A percentile compares a stretch with the other conserved stretches of the same genome.
phyloP scores from a whole-genome alignment of 345 rosid genomes.

The Populus deltoides region DNA sequence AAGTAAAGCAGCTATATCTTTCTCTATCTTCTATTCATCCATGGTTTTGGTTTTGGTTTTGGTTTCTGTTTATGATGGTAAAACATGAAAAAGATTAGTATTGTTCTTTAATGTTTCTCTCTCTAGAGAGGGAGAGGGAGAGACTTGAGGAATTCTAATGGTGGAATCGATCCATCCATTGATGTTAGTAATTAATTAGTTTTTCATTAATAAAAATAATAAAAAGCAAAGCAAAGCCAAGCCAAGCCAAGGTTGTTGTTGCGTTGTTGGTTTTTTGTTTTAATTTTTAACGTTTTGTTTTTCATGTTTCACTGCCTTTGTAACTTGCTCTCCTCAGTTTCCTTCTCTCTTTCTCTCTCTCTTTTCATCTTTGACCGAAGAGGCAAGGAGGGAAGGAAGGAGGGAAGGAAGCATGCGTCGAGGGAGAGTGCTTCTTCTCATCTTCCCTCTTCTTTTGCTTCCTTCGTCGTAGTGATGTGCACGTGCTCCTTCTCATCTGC shows the following conservation, averaged over 20 bases:
- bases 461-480: not conserved
- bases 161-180: not conserved
- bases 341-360: not conserved
- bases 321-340: not conserved
- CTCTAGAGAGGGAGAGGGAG: not conserved
- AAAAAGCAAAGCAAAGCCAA: not conserved
- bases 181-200: not conserved
- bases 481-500: not conserved
- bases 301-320: not conserved
- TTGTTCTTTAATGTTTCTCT: not conserved
- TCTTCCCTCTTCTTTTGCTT: not conserved
- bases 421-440: not conserved
- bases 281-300: not conserved
- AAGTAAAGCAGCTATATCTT: not conserved
- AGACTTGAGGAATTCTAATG: not conserved
- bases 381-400: not conserved
- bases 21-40: constrained; percentile 1
- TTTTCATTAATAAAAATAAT: not conserved
- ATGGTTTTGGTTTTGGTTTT: not conserved
- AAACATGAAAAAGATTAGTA: not conserved
- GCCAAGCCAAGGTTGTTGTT: not conserved
- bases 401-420: not conserved
- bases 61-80: not conserved
- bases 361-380: not conserved
- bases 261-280: not conserved